Evolutionary conservation across 2,329 filamentous ascomycete species (phyloP), one percentile per base, ranked within the genome.

Genomic region (Chaetomiaceae sp.): DNA sequence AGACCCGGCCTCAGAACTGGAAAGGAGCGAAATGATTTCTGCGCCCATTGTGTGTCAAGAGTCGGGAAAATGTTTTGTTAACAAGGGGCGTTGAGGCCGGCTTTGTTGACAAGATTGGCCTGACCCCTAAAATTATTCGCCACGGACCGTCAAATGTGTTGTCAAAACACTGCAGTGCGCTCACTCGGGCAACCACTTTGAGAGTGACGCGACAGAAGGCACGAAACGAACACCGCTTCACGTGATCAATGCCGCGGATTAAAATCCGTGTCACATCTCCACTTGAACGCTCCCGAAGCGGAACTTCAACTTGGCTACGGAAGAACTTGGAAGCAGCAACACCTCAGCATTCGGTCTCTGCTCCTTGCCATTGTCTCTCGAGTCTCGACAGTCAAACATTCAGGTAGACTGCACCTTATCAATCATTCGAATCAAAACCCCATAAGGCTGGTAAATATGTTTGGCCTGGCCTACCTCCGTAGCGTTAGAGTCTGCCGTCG

Each of bases 11-110:
- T 48, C 39, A 14, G 59, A 59, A 44, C 51, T 55, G 5, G 58
- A 62, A 12, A 62, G 49, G 19, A 60, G 56, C 27, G 54, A 59
- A 23, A 62, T 57, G 5, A 60, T 51, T 53, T 61, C 49, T 4
- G 31, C 34, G 9, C 58, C 51, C 60, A 62, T 62, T 38, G 37
- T 55, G 22, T 29, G 9, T 17, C 23, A 4, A 15, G 25, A n/a
- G n/a, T n/a, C n/a, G n/a, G n/a, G n/a, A n/a, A n/a, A n/a, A n/a
- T n/a, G n/a, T n/a, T 15, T 22, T 17, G 29, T 36, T 31, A 46
- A 12, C n/a, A n/a, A 11, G 17, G n/a, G 6, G 4, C 11, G n/a
- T 22, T 12, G 8, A 14, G 9, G 37, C 37, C 20, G 9, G n/a
- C 8, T 44, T 4, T 17, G 5, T 8, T 44, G 25, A 44, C n/a